Conservation (phyloP, 176 grass and related monocot species). For the Carex scoparia region DNA sequence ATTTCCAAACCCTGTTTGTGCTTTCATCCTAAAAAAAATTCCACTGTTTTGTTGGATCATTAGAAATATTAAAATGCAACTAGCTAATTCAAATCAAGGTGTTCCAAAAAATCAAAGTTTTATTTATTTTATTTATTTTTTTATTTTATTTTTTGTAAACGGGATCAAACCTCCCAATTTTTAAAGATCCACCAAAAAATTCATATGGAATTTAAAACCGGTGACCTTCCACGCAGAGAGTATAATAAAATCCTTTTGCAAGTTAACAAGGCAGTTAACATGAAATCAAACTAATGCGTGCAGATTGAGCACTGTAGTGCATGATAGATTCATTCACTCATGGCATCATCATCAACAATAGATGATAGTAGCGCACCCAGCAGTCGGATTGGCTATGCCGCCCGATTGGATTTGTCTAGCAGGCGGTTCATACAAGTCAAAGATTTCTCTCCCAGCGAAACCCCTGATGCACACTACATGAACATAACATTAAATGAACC, state of each 20-base stretch:
- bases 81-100: neutral
- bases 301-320: neutral
- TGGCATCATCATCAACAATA: neutral
- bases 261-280: neutral
- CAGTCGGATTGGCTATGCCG: neutral
- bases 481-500: conserved; percentile 8
- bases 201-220: too few relatives aligned
- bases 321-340: neutral
- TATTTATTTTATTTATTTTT: too few relatives aligned
- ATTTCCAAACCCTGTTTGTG: neutral
- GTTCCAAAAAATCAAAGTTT: too few relatives aligned
- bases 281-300: neutral
- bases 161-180: too few relatives aligned
- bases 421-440: neutral
- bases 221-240: too few relatives aligned
- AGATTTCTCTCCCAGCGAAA: neutral
- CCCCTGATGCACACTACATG: neutral
- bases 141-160: too few relatives aligned
- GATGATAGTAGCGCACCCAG: neutral
- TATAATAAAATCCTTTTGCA: neutral
- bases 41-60: neutral
- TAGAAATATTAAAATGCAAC: neutral
- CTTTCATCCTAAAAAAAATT: neutral
- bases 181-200: too few relatives aligned
- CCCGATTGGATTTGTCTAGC: conserved; percentile 11